Percentiles rank a stretch among this genome's conserved stretches.
These are phyloP conservation scores for Colletotrichum sp. DNA, from an alignment of 2,329 filamentous ascomycete genomes.

Conservation along the genomic window DNA sequence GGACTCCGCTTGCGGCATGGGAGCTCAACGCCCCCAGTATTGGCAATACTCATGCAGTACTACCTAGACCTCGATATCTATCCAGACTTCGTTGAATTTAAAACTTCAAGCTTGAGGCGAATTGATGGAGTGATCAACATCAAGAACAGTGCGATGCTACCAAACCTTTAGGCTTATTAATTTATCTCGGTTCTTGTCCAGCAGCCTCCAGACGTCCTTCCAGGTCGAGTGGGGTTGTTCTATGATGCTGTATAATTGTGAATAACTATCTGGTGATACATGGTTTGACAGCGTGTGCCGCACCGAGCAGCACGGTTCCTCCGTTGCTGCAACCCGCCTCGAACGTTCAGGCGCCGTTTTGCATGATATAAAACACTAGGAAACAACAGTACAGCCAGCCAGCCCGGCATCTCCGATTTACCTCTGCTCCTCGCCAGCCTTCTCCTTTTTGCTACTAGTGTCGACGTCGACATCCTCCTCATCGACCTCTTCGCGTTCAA, in stretches of 20 bases:
- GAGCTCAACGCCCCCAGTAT: not conserved
- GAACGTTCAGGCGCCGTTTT: not conserved
- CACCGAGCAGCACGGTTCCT: not conserved
- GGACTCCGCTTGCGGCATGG: not conserved
- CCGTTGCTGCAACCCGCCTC: not conserved
- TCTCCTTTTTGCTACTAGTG: slow-evolving; percentile 12
- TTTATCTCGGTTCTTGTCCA: not conserved
- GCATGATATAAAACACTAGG: not conserved
- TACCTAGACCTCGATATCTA: not conserved
- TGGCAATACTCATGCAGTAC: not conserved
- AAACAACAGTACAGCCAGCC: not conserved
- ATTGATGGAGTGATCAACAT: not conserved
- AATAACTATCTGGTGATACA: not conserved
- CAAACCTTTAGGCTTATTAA: not conserved
- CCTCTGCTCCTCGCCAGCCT: slow-evolving; percentile 9
- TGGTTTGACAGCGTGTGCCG: not conserved
- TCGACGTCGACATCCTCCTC: slow-evolving; percentile 26
- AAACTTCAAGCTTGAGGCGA: not conserved
- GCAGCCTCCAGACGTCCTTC: not conserved
- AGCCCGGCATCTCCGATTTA: not conserved
- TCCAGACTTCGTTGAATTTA: not conserved
- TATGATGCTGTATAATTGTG: not conserved
- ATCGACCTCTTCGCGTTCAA: slow-evolving; percentile 42
- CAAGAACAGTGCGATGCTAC: not conserved
- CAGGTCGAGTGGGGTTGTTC: slow-evolving; percentile 12